These are phyloP conservation scores for Xylaria sp. DNA, from an alignment of 2,329 filamentous ascomycete genomes.

Conservation along the genomic window DNA sequence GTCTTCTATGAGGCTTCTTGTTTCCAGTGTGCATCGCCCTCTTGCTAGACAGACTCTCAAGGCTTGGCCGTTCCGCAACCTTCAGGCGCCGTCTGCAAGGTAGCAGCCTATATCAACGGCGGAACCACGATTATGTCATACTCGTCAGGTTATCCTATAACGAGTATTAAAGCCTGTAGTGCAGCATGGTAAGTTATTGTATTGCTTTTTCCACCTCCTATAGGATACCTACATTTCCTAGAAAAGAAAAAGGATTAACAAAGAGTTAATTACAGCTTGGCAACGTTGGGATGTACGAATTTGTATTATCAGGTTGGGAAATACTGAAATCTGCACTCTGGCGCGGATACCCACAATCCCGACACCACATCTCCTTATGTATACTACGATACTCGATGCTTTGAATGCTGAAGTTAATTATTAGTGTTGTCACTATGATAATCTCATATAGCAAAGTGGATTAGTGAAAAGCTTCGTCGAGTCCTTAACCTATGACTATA, in stretches of 20 bases:
- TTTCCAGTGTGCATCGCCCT: constrained; percentile 11
- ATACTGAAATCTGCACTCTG: constrained; percentile 11
- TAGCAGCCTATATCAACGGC: constrained; percentile 14
- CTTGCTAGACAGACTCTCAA: constrained; percentile 4
- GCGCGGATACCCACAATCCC: constrained; percentile 10
- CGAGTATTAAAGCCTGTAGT: constrained; percentile 9
- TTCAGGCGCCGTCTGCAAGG: constrained; percentile 10
- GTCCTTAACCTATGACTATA: too few relatives aligned
- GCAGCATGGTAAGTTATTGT: constrained; percentile 9
- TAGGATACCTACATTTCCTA: neutral
- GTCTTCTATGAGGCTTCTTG: constrained; percentile 10
- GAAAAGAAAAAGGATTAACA: neutral
- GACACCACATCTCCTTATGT: constrained; percentile 1
- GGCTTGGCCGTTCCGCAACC: constrained; percentile 12
- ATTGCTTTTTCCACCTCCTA: neutral
- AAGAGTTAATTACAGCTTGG: constrained; percentile 1
- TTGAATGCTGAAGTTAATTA: constrained; percentile 9
- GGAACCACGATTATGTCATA: constrained; percentile 15
- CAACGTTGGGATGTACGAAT: constrained; percentile 10
- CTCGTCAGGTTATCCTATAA: constrained; percentile 7
- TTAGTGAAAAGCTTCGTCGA: too few relatives aligned
- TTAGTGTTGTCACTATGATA: too few relatives aligned
- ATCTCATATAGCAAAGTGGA: too few relatives aligned
- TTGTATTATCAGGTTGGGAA: constrained; percentile 14
- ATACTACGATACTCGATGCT: constrained; percentile 13